Evolutionary conservation across 2,329 filamentous ascomycete species (phyloP), one percentile per base, ranked within the genome.

Genomic region (Aureobasidium sp.): DNA sequence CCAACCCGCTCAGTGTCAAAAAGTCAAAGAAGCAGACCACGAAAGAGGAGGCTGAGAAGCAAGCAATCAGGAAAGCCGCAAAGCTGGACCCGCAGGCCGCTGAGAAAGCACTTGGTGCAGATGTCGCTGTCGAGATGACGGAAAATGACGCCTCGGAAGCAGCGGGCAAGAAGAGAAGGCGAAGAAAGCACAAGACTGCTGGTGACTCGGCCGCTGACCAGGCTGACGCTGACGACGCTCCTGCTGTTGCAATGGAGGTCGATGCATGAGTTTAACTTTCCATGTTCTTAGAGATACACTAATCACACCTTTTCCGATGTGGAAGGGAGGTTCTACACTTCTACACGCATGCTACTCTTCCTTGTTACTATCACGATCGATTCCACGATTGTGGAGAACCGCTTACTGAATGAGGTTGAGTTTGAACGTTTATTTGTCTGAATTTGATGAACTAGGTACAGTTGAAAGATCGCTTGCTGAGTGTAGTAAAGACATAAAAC

Each of bases 1-100:
- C 86, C 1, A 91, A 91, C 71, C 88, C 88, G 9, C 74, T 91
- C 59, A 82, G 86, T 55, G 79, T 88, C 58, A 88, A 87, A 77
- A 90, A 89, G 75, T 66, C 81, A 32, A 89, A 87, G 77, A 84
- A 83, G 70, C 71, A 37, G 13, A 36, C 55, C 16, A 16, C 47
- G 16, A 42, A 53, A 36, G 45, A 49, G 32, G 64, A 64, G 63
- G 61, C 58, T 64, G 61, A 61, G 14, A 49, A 25, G 45, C 61
- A 59, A 49, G 61, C 44, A n/a, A 64, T 61, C 41, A 32, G 67
- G 4, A 68, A 67, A 42, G 64, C 65, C 10, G 53, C 61, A 39
- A 72, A 71, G 64, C 57, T 60, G 16, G 68, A 71, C 54, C 66
- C 67, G 3, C 68, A 70, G 49, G 66, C 65, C 8, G 64, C 50